A percentile compares a stretch with the other conserved stretches of the same genome.
These are phyloP conservation scores for Phytophthora chlamydospora DNA, from an alignment of 352 stramenopile species.

Conservation along the genomic window DNA sequence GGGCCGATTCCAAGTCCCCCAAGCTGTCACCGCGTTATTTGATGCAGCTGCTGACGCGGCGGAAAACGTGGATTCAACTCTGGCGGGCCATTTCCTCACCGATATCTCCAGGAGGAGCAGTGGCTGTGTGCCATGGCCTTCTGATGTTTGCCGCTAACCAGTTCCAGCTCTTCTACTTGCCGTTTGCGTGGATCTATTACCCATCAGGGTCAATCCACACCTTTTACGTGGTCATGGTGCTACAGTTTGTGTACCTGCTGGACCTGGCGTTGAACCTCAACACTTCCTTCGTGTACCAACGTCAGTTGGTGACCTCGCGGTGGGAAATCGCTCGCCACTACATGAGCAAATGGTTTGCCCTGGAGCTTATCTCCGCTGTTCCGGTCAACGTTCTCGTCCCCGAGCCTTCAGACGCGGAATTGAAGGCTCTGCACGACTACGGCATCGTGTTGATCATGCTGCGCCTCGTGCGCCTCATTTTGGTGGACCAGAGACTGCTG, in stretches of 20 bases:
- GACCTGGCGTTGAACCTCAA: slow-evolving; percentile 21
- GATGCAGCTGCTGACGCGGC: too few species aligned
- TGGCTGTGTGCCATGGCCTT: slow-evolving; percentile 28
- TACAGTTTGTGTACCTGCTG: not conserved
- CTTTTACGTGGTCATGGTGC: slow-evolving; percentile 5
- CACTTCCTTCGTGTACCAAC: slow-evolving; percentile 2
- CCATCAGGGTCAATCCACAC: not conserved
- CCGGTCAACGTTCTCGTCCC: not conserved
- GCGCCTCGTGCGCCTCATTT: too few species aligned
- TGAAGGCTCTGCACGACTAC: too few species aligned
- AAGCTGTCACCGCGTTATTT: too few species aligned
- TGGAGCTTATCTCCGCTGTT: slow-evolving; percentile 11
- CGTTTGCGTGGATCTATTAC: slow-evolving; percentile 14
- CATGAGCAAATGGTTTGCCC: slow-evolving; percentile 2
- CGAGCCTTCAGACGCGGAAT: too few species aligned
- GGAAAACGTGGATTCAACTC: too few species aligned
- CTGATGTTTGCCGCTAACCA: slow-evolving; percentile 7
- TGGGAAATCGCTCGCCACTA: slow-evolving; percentile 10
- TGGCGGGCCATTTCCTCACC: not conserved
- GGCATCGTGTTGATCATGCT: too few species aligned
- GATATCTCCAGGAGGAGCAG: slow-evolving; percentile 30
- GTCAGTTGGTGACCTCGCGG: slow-evolving; percentile 14
- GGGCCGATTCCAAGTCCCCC: slow-evolving; percentile 6
- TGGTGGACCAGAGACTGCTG: too few species aligned
- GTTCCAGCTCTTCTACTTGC: slow-evolving; percentile 21